A percentile compares a stretch with the other conserved stretches of the same genome.
Conservation (phyloP, 2,329 filamentous ascomycete genomes). For the Pseudocercospora ulei region DNA sequence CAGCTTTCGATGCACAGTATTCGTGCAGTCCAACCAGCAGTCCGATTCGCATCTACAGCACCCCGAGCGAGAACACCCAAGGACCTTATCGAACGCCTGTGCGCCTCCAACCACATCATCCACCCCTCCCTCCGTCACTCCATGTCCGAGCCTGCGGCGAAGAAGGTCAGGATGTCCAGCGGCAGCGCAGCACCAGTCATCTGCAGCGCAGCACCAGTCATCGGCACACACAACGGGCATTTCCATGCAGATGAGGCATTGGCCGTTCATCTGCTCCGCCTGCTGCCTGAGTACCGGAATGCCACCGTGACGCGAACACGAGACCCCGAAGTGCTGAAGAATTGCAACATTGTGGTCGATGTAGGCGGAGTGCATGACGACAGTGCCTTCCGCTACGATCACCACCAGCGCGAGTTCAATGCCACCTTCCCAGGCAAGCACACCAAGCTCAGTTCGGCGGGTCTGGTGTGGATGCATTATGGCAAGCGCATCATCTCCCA, state of each 20-base stretch:
- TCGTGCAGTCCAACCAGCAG: no score
- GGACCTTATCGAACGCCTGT: slow-evolving; percentile 14
- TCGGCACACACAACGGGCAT: slow-evolving; percentile 95
- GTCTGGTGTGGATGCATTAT: slow-evolving; percentile 92
- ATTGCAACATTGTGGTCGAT: slow-evolving; percentile 91
- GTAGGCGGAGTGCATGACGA: slow-evolving; percentile 93
- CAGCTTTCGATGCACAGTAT: no score
- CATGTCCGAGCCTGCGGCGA: slow-evolving; percentile 43
- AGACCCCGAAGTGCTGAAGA: slow-evolving; percentile 64
- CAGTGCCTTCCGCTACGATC: slow-evolving; percentile 70
- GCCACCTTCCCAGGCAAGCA: slow-evolving; percentile 71
- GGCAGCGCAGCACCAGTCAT: slow-evolving; percentile 45
- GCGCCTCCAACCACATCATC: slow-evolving; percentile 15
- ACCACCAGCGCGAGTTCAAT: slow-evolving; percentile 87
- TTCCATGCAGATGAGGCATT: slow-evolving; percentile 98
- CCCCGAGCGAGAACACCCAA: slow-evolving; percentile 8
- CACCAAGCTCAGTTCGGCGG: slow-evolving; percentile 89
- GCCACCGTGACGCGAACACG: slow-evolving; percentile 75
- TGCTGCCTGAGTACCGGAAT: slow-evolving; percentile 67
- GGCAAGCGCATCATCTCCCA: slow-evolving; percentile 71
- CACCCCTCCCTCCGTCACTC: slow-evolving; percentile 16
- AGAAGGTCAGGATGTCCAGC: slow-evolving; percentile 69
- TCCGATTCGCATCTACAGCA: slow-evolving; percentile 1
- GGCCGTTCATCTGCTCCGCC: slow-evolving; percentile 88
- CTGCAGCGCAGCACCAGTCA: slow-evolving; percentile 59